Conservation (phyloP, 768 basidiomycete species). For the Lenzites betulinus region DNA sequence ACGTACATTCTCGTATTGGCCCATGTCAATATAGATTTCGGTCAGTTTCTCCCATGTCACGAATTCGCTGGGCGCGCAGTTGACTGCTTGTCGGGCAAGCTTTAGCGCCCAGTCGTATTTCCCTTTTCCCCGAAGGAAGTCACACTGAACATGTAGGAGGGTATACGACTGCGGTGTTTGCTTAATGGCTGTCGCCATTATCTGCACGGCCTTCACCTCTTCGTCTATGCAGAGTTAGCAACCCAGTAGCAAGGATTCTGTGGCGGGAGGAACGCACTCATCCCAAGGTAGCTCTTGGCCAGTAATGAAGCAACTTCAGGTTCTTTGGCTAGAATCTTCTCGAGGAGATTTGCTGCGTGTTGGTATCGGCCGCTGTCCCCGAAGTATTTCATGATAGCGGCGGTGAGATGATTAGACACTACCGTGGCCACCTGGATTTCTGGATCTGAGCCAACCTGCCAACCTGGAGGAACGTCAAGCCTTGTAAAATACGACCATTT, state of each 20-base stretch:
- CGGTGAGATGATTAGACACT: conserved; percentile 94
- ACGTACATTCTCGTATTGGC: conserved; percentile 73
- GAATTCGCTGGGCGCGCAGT: conserved; percentile 97
- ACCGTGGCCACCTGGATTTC: conserved; percentile 98
- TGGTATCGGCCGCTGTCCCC: conserved; percentile 88
- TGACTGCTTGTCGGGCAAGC: conserved; percentile 92
- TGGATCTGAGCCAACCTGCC: conserved; percentile 98
- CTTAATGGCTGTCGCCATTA: conserved; percentile 82
- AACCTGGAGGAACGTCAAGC: conserved; percentile 53
- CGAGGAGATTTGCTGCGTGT: conserved; percentile 90
- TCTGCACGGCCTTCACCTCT: conserved; percentile 97
- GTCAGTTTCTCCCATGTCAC: conserved; percentile 99
- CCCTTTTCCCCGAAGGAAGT: conserved; percentile 87
- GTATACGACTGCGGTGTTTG: conserved; percentile 92
- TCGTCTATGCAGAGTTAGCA: conserved; percentile 61
- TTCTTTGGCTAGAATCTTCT: conserved; percentile 82
- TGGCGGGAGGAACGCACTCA: conserved; percentile 67
- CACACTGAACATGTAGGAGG: conserved; percentile 91
- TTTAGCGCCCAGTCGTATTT: conserved; percentile 88
- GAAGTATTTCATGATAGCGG: conserved; percentile 96
- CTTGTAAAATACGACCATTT: background rate
- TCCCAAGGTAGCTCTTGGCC: conserved; percentile 90
- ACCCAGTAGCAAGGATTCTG: background rate
- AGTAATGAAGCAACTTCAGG: conserved; percentile 89
- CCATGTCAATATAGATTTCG: conserved; percentile 89